These are phyloP conservation scores for Tilletia setariae DNA, from an alignment of 1,284 basidiomycete species.

Conservation along the genomic window DNA sequence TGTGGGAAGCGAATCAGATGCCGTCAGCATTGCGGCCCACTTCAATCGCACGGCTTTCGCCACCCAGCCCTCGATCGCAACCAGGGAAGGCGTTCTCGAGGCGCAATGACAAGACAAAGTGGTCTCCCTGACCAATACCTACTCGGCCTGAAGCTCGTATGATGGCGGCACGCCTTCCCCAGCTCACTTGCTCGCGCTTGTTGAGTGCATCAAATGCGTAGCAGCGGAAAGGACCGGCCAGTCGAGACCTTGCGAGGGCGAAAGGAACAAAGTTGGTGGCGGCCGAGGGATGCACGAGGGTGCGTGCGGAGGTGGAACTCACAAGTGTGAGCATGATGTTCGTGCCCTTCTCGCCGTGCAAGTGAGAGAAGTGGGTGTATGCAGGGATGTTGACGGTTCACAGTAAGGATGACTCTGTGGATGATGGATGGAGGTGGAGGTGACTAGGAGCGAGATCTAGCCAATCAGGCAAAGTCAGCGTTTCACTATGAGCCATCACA, in stretches of 20 bases:
- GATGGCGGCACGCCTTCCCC: not conserved
- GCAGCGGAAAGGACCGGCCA: conserved; percentile 31
- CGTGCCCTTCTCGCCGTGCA: conserved; percentile 10
- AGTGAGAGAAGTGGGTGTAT: no score
- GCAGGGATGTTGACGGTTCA: no score
- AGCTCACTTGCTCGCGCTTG: conserved; percentile 41
- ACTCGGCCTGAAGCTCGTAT: not conserved
- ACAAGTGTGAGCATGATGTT: conserved; percentile 34
- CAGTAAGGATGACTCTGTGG: no score
- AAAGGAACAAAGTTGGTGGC: conserved; percentile 24
- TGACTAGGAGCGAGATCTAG: no score
- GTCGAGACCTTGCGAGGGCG: conserved; percentile 13
- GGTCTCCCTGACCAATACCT: not conserved
- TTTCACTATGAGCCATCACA: no score
- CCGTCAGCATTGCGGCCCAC: not conserved
- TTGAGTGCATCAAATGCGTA: conserved; percentile 42
- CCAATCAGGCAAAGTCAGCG: no score
- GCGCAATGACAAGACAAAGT: not conserved
- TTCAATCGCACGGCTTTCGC: no score
- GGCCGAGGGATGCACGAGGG: conserved; percentile 22
- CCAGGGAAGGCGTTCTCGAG: no score
- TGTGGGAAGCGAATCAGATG: not conserved
- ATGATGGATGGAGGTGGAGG: no score
- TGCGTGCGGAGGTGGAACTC: conserved; percentile 29
- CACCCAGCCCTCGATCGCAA: no score